phyloP scores from a whole-genome alignment of 108 stramenopile species.

The Cylindrotheca closterium region DNA sequence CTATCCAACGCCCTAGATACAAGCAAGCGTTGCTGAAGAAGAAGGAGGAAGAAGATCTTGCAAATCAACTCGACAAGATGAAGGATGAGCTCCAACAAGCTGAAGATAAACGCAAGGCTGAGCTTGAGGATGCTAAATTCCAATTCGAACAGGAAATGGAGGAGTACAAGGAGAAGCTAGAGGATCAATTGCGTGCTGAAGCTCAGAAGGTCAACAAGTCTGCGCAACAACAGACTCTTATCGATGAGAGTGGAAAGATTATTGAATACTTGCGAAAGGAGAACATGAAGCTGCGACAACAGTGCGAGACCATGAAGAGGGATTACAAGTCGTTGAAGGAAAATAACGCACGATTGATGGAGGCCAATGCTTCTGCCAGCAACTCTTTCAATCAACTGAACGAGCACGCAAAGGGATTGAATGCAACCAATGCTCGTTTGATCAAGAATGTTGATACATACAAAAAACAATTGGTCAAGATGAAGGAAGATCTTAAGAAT shows the following conservation, averaged over 20 bases:
- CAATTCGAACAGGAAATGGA: conserved; percentile 56
- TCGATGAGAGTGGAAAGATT: conserved; percentile 67
- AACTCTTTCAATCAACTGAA: conserved; percentile 58
- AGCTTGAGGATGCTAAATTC: conserved; percentile 49
- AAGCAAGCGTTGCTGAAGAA: conserved; percentile 30
- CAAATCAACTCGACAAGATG: conserved; percentile 63
- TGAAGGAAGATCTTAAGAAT: conserved; percentile 74
- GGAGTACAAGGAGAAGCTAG: conserved; percentile 43
- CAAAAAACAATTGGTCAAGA: conserved; percentile 46
- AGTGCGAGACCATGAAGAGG: conserved; percentile 40
- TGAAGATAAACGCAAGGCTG: conserved; percentile 48
- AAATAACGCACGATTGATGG: conserved; percentile 53
- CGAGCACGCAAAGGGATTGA: conserved; percentile 56
- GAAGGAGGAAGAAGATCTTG: conserved; percentile 62
- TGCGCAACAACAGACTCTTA: conserved; percentile 54
- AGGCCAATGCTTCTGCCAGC: conserved; percentile 61
- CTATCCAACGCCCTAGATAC: conserved; percentile 60
- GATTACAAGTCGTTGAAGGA: conserved; percentile 48
- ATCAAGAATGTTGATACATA: conserved; percentile 42
- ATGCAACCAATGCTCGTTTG: conserved; percentile 43
- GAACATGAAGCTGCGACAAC: conserved; percentile 40
- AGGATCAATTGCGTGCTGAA: conserved; percentile 28
- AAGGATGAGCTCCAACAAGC: conserved; percentile 56
- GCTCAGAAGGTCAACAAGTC: conserved; percentile 29
- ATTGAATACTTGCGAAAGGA: conserved; percentile 65